Base-by-base conservation (phyloP, 768 basidiomycete genomes). In the Hygrocybe coccinea region DNA sequence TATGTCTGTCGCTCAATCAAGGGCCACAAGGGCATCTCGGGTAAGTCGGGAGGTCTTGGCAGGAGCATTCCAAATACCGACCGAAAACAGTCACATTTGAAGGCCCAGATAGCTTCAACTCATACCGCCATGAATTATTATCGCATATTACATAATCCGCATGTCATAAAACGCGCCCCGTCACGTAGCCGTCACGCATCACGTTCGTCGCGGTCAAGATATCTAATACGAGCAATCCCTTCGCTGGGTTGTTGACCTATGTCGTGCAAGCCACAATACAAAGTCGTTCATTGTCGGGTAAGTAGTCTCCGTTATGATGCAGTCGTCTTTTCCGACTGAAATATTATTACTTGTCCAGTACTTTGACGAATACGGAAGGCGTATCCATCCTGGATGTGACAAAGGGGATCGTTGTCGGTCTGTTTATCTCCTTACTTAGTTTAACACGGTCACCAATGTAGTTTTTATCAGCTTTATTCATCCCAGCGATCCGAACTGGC, bases 351-450 rank as follows among this genome's bases (percentile, higher is more conserved):
- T n/a, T 56, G 14, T 33, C 45, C 61, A 82, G 81, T 73, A 83
- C 64, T 82, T 77, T 50, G 76, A 80, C 56, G 69, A 69, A 51
- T 62, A 65, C 39, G 81, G 80, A 12, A 66, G 64, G 21, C 66
- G 74, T 2, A 64, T 79, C 47, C 70, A 69, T 54, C 76, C 77
- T 7, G 67, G 66, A 25, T 82, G 81, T 58, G 71, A 63, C 35
- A 74, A 81, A 58, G 81, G 81, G 25, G 69, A 68, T 41, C 70
- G 64, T 36, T 82, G 81, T 65, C 78, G 81, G 81, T 79, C 60
- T 52, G 76, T 68, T 2, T n/a, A 15, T 47, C 25, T 12, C 11
- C 10, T 25, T 41, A n/a, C 1, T 2, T 44, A 51, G 5, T 25
- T 22, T 5, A 41, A 14, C 17, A 41, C 15, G 17, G 11, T 21